Conservation (phyloP, 176 grass and related monocot genomes). For the Echinochloa phyllopogon region DNA sequence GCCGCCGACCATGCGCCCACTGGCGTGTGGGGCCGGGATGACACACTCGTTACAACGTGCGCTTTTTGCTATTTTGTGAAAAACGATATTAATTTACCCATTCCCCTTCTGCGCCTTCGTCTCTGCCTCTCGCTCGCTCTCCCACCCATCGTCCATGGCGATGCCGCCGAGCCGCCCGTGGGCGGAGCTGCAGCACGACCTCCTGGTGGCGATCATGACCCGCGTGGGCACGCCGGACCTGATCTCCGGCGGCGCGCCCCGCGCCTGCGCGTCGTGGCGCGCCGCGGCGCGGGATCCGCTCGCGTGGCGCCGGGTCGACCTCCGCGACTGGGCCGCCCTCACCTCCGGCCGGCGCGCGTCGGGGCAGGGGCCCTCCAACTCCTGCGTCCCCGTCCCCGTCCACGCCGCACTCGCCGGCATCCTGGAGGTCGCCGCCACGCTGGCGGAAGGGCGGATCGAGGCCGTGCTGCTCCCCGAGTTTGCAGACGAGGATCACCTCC, state of each 20-base stretch:
- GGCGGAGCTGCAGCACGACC: conserved; percentile 63
- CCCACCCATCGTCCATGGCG: conserved; percentile 41
- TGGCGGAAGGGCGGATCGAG: conserved; percentile 42
- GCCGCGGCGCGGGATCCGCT: conserved; percentile 53
- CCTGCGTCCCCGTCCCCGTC: not conserved
- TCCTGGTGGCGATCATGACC: conserved; percentile 59
- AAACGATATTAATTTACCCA: too few relatives aligned
- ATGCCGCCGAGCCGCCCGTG: conserved; percentile 46
- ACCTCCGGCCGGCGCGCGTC: conserved; percentile 18
- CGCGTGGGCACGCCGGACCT: conserved; percentile 53
- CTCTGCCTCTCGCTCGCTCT: not conserved
- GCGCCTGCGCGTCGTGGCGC: conserved; percentile 59
- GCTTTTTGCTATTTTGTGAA: too few relatives aligned
- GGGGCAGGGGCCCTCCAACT: not conserved
- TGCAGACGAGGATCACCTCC: conserved; percentile 56
- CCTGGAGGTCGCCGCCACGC: conserved; percentile 37
- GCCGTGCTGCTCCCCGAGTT: conserved; percentile 53
- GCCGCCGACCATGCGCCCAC: too few relatives aligned
- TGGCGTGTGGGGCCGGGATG: too few relatives aligned
- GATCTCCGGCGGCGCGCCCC: conserved; percentile 44
- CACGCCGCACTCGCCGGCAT: conserved; percentile 25
- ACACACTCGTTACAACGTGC: too few relatives aligned
- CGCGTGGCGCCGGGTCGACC: conserved; percentile 62
- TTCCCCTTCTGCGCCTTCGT: too few relatives aligned
- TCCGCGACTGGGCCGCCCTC: conserved; percentile 57